Conservation (phyloP, 179 eudicot genomes). For the Carnegiea gigantea region DNA sequence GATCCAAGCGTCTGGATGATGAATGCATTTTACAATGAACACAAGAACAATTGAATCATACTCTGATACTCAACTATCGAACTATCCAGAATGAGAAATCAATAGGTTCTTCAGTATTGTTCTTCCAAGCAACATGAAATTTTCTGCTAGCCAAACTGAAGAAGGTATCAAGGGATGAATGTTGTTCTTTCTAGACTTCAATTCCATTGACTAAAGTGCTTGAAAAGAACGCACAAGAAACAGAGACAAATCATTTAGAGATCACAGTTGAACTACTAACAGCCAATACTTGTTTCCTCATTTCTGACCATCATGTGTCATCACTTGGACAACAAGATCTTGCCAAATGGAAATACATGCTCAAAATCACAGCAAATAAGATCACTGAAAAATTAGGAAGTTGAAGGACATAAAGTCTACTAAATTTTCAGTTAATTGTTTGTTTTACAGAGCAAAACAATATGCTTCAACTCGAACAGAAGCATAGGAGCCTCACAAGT, state of each 20-base stretch:
- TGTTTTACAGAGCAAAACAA: conserved; percentile 40
- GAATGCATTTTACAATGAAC: no score
- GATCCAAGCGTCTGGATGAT: no score
- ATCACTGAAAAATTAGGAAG: conserved; percentile 29
- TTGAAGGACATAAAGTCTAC: conserved; percentile 26
- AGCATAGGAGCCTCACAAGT: conserved; percentile 26
- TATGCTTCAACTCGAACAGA: conserved; percentile 19
- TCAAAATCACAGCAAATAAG: conserved; percentile 19
- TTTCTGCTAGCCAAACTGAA: no score
- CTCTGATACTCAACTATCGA: no score
- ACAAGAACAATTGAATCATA: no score
- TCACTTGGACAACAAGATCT: conserved; percentile 1
- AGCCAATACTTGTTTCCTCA: neutral
- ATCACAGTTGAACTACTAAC: neutral
- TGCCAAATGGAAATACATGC: neutral
- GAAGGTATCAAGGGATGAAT: no score
- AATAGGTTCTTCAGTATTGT: no score
- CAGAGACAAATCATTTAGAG: neutral
- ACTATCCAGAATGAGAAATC: no score
- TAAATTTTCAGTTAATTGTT: conserved; percentile 33
- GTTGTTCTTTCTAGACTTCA: neutral
- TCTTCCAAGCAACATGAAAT: no score
- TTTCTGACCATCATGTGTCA: conserved; percentile 6
- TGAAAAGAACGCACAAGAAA: neutral
- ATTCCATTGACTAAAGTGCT: neutral